phyloP scores from a whole-genome alignment of 768 basidiomycete species.

The Daedaleopsis nitida region DNA sequence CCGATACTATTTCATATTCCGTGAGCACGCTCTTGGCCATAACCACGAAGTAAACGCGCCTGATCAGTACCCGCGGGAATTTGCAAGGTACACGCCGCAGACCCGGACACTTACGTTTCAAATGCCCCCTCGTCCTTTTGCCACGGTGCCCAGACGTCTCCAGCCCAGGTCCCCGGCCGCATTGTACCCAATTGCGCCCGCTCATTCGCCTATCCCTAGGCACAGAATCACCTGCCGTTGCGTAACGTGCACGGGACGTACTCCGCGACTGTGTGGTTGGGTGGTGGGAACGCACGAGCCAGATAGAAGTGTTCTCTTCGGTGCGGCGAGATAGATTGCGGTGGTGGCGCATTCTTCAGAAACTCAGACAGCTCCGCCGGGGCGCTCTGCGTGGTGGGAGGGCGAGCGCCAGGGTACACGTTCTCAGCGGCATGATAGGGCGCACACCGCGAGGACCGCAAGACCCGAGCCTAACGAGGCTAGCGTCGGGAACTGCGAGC shows the following conservation, averaged over 20 bases:
- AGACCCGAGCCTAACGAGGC: neutral
- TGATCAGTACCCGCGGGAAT: neutral
- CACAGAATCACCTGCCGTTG: neutral
- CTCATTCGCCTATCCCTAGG: neutral
- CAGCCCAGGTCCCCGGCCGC: neutral
- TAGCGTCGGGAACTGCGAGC: neutral
- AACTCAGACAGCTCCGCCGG: neutral
- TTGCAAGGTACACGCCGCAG: neutral
- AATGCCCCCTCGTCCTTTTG: neutral
- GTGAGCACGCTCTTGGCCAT: neutral
- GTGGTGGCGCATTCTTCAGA: neutral
- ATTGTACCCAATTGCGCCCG: neutral
- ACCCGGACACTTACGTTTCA: neutral
- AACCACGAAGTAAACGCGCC: neutral
- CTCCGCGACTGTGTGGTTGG: neutral
- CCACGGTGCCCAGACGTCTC: neutral
- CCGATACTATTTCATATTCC: no score
- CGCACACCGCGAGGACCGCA: neutral
- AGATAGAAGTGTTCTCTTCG: neutral
- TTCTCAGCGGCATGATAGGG: neutral
- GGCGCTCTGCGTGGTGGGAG: neutral
- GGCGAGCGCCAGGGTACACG: neutral
- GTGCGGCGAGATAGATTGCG: slow-evolving; percentile 1
- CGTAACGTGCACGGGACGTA: neutral
- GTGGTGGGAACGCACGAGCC: neutral